Conservation (phyloP, 345 rosid genomes). For the Hibiscus trionum region DNA sequence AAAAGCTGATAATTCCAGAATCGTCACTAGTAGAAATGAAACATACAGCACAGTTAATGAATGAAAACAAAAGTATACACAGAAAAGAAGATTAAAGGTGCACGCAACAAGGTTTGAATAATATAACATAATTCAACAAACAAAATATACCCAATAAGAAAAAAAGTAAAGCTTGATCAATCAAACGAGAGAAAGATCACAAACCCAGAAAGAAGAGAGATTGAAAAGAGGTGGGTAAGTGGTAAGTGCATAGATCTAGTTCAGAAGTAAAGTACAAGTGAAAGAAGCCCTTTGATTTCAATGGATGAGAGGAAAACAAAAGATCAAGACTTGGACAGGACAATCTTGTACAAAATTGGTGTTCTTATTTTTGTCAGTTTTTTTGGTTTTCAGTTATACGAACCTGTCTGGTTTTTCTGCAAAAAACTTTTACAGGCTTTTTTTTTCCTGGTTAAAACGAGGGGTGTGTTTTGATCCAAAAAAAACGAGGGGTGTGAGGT, state of each 20-base stretch:
- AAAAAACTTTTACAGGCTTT: background rate
- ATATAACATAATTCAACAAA: slow-evolving; percentile 1
- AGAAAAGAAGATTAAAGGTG: background rate
- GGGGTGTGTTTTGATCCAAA: background rate
- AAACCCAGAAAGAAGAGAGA: background rate
- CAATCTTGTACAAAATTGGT: background rate
- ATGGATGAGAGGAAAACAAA: background rate
- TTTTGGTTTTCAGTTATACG: background rate
- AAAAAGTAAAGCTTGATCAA: background rate
- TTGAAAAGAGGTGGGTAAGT: background rate
- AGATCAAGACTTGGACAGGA: background rate
- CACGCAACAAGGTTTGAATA: background rate
- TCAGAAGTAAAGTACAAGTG: background rate
- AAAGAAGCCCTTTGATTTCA: background rate
- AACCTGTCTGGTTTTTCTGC: background rate
- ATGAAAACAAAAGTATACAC: background rate
- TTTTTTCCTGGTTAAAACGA: background rate
- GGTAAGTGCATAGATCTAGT: background rate
- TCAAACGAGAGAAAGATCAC: background rate
- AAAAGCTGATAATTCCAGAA: no score
- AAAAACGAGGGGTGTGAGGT: background rate
- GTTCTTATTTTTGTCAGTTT: background rate
- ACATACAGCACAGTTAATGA: background rate
- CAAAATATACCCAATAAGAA: background rate
- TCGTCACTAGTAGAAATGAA: no score